These are phyloP conservation scores for Chaetoceros muelleri DNA, from an alignment of 108 stramenopile species.

Conservation along the genomic window DNA sequence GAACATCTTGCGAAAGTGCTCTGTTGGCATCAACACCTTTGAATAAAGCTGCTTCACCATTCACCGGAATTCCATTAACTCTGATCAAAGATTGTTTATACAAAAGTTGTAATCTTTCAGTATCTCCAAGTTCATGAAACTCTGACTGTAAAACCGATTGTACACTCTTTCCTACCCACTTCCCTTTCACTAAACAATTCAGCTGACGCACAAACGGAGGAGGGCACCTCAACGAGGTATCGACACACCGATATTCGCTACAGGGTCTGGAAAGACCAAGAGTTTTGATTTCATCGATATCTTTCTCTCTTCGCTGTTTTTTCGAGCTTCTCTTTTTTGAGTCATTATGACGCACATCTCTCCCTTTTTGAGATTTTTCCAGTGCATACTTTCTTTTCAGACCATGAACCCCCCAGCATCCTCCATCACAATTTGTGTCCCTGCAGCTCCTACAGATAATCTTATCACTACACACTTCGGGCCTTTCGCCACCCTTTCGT, in stretches of 20 bases:
- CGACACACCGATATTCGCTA: conserved; percentile 16
- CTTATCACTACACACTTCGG: conserved; percentile 1
- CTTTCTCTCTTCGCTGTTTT: conserved; percentile 26
- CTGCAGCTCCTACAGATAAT: conserved; percentile 63
- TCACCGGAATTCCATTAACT: conserved; percentile 38
- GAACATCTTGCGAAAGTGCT: too few species aligned
- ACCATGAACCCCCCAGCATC: conserved; percentile 82
- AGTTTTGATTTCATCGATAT: conserved; percentile 26
- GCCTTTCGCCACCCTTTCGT: conserved; percentile 2
- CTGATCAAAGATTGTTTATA: conserved; percentile 38
- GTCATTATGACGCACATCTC: too few species aligned
- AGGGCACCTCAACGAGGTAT: conserved; percentile 45
- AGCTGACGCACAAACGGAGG: conserved; percentile 40
- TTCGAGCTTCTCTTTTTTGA: conserved; percentile 31
- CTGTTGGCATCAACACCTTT: conserved; percentile 9
- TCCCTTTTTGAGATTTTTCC: conserved; percentile 19
- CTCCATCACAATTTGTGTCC: conserved; percentile 34
- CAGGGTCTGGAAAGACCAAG: conserved; percentile 31
- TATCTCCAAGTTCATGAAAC: conserved; percentile 31
- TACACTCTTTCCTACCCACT: conserved; percentile 60
- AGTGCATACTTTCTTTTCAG: conserved; percentile 39
- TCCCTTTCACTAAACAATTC: conserved; percentile 47
- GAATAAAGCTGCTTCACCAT: conserved; percentile 8
- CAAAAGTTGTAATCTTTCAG: conserved; percentile 16
- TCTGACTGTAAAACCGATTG: conserved; percentile 37